Conservation (phyloP, 768 basidiomycete species). For the Tricholoma terreum region DNA sequence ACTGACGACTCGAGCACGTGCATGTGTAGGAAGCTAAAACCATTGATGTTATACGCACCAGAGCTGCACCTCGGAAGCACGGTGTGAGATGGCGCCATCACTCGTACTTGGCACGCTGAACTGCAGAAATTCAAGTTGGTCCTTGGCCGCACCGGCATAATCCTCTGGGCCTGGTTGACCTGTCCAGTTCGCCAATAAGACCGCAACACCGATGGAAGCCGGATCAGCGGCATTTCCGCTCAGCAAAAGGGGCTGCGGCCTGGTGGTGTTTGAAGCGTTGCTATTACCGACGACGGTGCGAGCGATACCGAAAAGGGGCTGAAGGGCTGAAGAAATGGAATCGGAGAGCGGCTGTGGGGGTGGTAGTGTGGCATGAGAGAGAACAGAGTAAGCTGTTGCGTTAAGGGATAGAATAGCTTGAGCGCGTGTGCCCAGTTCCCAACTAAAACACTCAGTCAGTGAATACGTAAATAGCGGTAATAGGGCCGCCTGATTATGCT, state of each 20-base stretch:
- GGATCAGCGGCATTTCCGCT: conserved; percentile 74
- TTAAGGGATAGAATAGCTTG: conserved; percentile 47
- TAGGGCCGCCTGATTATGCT: conserved; percentile 5
- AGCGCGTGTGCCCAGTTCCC: conserved; percentile 56
- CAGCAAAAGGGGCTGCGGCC: conserved; percentile 56
- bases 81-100: conserved; percentile 84
- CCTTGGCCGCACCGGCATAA: conserved; percentile 60
- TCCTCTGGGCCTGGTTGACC: conserved; percentile 41
- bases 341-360: conserved; percentile 34
- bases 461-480: neutral
- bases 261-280: conserved; percentile 38
- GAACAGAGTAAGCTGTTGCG: conserved; percentile 44
- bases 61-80: conserved; percentile 62
- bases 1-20: neutral
- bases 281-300: conserved; percentile 47
- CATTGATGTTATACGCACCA: conserved; percentile 44
- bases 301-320: conserved; percentile 57
- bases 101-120: conserved; percentile 53
- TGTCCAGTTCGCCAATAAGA: conserved; percentile 57
- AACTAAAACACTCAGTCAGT: conserved; percentile 31
- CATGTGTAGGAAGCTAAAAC: neutral
- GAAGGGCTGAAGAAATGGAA: conserved; percentile 34
- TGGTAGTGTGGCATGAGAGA: conserved; percentile 33
- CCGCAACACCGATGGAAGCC: conserved; percentile 69
- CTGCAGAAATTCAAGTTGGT: conserved; percentile 65